phyloP scores from a whole-genome alignment of 331 rosid species.

The Prunus yedoensis region DNA sequence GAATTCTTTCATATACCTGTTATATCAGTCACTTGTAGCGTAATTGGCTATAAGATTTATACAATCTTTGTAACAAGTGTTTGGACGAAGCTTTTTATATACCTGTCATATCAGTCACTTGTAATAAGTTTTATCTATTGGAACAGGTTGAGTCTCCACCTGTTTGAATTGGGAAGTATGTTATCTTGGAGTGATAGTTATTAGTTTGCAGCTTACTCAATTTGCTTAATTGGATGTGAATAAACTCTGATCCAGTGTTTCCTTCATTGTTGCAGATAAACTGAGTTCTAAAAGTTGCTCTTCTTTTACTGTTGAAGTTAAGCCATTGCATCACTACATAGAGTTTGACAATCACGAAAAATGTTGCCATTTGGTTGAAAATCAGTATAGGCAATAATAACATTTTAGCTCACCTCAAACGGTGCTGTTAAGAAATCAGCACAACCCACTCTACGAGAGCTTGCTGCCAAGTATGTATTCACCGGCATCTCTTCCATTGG shows the following conservation, averaged over 20 bases:
- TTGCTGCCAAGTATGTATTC: slow-evolving; percentile 12
- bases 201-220: not conserved
- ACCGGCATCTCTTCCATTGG: slow-evolving; percentile 5
- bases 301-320: not conserved
- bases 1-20: not conserved
- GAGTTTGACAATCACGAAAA: not conserved
- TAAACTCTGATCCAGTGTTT: not conserved
- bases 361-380: not conserved
- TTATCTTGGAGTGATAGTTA: not conserved
- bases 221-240: slow-evolving; percentile 7
- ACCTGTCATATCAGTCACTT: too few relatives aligned
- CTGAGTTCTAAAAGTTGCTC: not conserved
- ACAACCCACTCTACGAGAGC: not conserved
- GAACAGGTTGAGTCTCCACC: not conserved
- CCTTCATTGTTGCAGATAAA: slow-evolving; percentile 9
- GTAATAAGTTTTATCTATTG: not conserved
- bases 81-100: too few relatives aligned
- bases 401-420: not conserved
- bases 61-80: too few relatives aligned
- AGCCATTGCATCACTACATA: not conserved
- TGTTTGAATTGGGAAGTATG: not conserved
- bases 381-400: not conserved
- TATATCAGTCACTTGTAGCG: too few relatives aligned
- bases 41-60: too few relatives aligned
- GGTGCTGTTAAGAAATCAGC: not conserved